Percentiles rank a stretch among this genome's conserved stretches.
Evolutionary conservation across 148 eudicot genomes (phyloP).

Genomic region (Rhododendron henanense): DNA sequence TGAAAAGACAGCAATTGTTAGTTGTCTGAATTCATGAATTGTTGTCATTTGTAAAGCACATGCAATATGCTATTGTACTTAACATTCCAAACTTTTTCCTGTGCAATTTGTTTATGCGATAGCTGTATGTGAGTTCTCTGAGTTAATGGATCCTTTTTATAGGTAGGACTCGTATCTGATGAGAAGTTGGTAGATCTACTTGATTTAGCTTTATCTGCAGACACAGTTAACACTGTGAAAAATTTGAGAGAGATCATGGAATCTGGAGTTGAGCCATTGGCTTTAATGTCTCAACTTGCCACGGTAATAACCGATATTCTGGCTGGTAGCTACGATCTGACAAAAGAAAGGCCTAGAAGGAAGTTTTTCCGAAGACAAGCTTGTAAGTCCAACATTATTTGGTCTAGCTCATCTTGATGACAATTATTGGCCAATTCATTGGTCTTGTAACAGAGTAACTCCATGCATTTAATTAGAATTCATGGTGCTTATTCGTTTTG

Average conservation of each 20-base stretch:
- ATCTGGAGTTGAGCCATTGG: slow-evolving; percentile 91
- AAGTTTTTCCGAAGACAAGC: slow-evolving; percentile 80
- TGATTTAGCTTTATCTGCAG: slow-evolving; percentile 94
- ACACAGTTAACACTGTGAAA: slow-evolving; percentile 88
- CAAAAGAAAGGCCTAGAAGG: slow-evolving; percentile 61
- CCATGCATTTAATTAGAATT: neutral
- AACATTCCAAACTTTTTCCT: neutral
- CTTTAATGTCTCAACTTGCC: slow-evolving; percentile 96
- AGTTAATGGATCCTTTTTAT: slow-evolving; percentile 16
- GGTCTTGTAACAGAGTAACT: neutral
- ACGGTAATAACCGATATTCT: slow-evolving; percentile 92
- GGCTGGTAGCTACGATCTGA: slow-evolving; percentile 86
- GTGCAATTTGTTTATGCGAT: neutral
- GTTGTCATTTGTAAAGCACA: slow-evolving; percentile 7
- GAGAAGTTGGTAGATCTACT: slow-evolving; percentile 94
- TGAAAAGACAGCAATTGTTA: neutral
- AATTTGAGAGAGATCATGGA: slow-evolving; percentile 89
- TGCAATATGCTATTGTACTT: neutral
- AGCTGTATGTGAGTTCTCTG: slow-evolving; percentile 16
- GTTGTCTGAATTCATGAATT: neutral
- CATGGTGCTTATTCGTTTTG: neutral
- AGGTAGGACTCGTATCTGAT: slow-evolving; percentile 94
- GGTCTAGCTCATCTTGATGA: neutral
- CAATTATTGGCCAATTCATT: neutral
- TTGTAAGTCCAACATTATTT: slow-evolving; percentile 44